Evolutionary conservation across 768 basidiomycete species (phyloP).

Genomic region (Antrodiella citrinella): DNA sequence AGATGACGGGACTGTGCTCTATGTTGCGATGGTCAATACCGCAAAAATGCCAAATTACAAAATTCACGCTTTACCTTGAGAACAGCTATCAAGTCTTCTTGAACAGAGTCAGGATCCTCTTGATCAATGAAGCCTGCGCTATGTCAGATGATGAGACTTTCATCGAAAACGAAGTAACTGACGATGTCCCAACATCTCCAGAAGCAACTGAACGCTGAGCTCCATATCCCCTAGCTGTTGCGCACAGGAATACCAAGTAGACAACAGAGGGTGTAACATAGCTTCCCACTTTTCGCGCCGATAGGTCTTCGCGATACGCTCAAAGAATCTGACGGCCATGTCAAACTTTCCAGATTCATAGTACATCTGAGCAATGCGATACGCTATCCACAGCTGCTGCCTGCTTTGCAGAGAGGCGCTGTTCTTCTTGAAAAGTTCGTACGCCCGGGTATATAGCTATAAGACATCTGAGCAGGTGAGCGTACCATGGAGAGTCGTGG

Average conservation of each 20-base stretch:
- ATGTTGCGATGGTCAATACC: neutral
- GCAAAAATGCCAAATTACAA: too few species aligned
- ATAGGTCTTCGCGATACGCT: slow-evolving; percentile 85
- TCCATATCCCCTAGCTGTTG: slow-evolving; percentile 72
- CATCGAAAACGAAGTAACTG: slow-evolving; percentile 13
- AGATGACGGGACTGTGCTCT: slow-evolving; percentile 67
- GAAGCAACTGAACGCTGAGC: slow-evolving; percentile 61
- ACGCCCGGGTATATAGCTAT: slow-evolving; percentile 89
- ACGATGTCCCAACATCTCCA: slow-evolving; percentile 84
- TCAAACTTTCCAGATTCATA: slow-evolving; percentile 74
- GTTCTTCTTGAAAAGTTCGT: slow-evolving; percentile 87
- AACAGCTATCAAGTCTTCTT: slow-evolving; percentile 68
- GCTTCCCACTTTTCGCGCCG: slow-evolving; percentile 75
- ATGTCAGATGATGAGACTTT: neutral
- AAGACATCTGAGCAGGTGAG: neutral
- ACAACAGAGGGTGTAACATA: slow-evolving; percentile 67
- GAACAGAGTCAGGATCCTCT: slow-evolving; percentile 43
- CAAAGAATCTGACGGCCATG: slow-evolving; percentile 90
- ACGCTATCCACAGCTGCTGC: slow-evolving; percentile 85
- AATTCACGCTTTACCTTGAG: slow-evolving; percentile 53
- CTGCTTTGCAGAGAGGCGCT: slow-evolving; percentile 42
- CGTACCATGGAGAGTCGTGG: neutral
- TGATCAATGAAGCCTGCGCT: slow-evolving; percentile 17
- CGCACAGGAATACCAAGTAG: slow-evolving; percentile 78
- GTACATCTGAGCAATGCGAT: slow-evolving; percentile 84